Base-by-base conservation (phyloP, 345 rosid species). In the Eucalyptus caleyi region DNA sequence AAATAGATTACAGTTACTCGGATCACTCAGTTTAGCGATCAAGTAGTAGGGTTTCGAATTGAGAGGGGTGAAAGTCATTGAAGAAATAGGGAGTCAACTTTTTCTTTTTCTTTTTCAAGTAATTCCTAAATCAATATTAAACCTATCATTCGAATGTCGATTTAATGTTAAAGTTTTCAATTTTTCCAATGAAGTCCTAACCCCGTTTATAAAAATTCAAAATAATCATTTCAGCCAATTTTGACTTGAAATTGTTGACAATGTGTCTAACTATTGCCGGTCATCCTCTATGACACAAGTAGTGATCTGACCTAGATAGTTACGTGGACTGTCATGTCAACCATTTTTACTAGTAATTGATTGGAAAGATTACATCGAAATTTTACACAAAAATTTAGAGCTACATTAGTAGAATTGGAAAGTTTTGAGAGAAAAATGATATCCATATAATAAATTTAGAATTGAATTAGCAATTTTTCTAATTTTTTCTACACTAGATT, bases 251-350 rank as follows among this genome's bases (percentile, higher is more conserved):
- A 37, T 77, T 77, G 2, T 0, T 77, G 8, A 37, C 45, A 7
- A 37, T 6, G 1, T 4, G 2, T 77, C 8, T 19, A 37, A 37
- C 12, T 4, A 37, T 77, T 0, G 8, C 15, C 5, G 2, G 4
- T 37, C 5, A 0, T 77, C 15, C 14, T 19, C 11, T 14, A 6
- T 21, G 27, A 77, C 15, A 77, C 24, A 3, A 11, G 8, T 3
- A 3, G 1, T 6, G 45, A 72, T 77, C 2, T 10, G 26, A 37
- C 45, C 26, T 19, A 10, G 27, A 77, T 10, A 37, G 8, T 7
- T 37, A 37, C 7, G 2, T 77, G 83, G 45, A 77, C 0, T 21
- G 5, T 12, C 47, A 37, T 1, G 45, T 37, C 3, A 19, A 7
- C 8, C 82, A 72, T 37, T 72, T 72, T 2, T 10, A 2, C 27